Evolutionary conservation across 225 moss, liverwort and hornwort species (phyloP), one percentile per base, ranked within the genome.

Genomic region (Takakia lepidozioides): DNA sequence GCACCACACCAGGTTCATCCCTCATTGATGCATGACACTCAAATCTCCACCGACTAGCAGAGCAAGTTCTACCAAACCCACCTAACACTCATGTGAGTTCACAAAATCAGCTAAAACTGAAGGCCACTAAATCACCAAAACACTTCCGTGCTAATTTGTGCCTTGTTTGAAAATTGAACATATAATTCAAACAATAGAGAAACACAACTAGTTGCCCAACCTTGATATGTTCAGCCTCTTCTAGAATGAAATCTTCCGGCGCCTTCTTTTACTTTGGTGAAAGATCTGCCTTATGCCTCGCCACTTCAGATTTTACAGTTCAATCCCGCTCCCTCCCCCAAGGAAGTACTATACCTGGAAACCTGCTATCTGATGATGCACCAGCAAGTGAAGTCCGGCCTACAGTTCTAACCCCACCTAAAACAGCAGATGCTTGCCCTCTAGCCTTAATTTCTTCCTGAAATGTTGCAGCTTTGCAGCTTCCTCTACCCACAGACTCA

Each of bases 251-350:
- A 45, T 80, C 87, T 40, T 87, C 92, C 22, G 61, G 78, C 29
- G 72, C 87, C 74, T 72, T 80, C 52, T 43, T 70, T 16, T 63
- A 72, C 59, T 73, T 71, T 5, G 54, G 70, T 48, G 63, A 74
- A 10, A 73, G 60, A 44, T 63, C 75, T 28, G 80, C 70, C 60
- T 73, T 81, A 51, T 73, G 86, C 42, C 72, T 65, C 26, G 80
- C 83, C 18, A 68, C 77, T 63, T 70, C 86, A 39, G 83, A 72
- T 43, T 60, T 67, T 25, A 59, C 55, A 28, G 56, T 41, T 48
- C 65, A 61, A 61, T 83, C 80, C 52, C 61, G 70, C 68, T 78
- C 90, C 45, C 75, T 78, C 65, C 83, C 70, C 86, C 90, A 67
- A 30, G 77, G 76, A 52, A 59, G 60, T 13, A 56, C 58, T 54